Evolutionary conservation across 768 basidiomycete species (phyloP), one percentile per base, ranked within the genome.

Genomic region (Xerocomellus dryophilus): DNA sequence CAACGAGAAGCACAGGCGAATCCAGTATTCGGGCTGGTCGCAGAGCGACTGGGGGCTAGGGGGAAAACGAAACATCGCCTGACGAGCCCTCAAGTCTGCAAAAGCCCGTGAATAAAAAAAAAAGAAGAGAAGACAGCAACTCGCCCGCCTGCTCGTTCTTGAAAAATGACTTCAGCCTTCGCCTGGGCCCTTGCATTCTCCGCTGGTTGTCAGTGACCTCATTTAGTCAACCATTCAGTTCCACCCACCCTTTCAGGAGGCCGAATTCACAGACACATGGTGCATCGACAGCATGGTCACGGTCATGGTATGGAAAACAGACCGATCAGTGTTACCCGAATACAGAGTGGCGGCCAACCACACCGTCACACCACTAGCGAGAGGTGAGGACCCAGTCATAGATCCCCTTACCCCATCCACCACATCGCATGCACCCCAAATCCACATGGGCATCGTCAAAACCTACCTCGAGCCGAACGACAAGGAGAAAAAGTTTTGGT

Each of bases 161-260:
- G 20, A 35, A 38, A 42, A 50, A 38, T 41, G 21, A 42, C 40
- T 31, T n/a, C 20, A 41, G 17, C 23, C 45, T 20, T 42, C 2
- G 18, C 7, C 39, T n/a, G 35, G 39, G 35, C 48, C 21, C 27
- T 40, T 51, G 23, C 36, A 34, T 62, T 50, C 45, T 58, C 47
- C 49, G 46, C 32, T 21, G 20, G 41, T 7, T 4, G 41, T 46
- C 51, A 38, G 41, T 5, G 27, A 43, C 38, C 39, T 40, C 43
- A n/a, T 47, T 47, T 21, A 27, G 15, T 36, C 39, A 27, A 43
- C 48, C 17, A 4, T 51, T 39, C 21, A 27, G 25, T 21, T 40
- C 38, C 39, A 43, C 32, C 11, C 3, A 27, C 25, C 10, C 14
- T 7, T 20, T 45, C 23, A 17, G 29, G 3, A 6, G 23, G 27